These are phyloP conservation scores for Prunus davidiana DNA, from an alignment of 306 rosid genomes.

Conservation along the genomic window DNA sequence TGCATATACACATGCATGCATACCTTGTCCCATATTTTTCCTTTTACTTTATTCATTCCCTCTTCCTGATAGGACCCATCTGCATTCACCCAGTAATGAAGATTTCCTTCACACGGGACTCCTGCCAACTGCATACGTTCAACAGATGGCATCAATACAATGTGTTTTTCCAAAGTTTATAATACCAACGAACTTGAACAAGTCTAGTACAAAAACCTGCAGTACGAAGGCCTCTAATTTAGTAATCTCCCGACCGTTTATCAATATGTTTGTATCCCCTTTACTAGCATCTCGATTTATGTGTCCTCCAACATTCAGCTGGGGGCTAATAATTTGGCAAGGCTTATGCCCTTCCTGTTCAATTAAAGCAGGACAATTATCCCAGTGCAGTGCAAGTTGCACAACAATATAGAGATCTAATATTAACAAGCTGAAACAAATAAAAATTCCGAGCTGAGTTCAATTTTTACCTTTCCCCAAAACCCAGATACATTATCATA, in stretches of 20 bases:
- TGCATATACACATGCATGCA: conserved; percentile 11
- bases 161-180: neutral
- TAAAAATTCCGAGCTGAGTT: conserved; percentile 1
- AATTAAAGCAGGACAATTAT: conserved; percentile 22
- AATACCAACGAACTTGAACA: neutral
- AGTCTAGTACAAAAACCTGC: conserved; percentile 36
- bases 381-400: conserved; percentile 11
- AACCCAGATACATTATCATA: conserved; percentile 73
- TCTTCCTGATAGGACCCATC: conserved; percentile 80
- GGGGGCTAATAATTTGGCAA: conserved; percentile 58
- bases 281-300: conserved; percentile 48
- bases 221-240: conserved; percentile 52
- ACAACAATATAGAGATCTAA: neutral
- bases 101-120: conserved; percentile 68
- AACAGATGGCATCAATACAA: conserved; percentile 16
- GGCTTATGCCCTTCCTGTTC: conserved; percentile 65
- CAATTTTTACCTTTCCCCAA: conserved; percentile 75
- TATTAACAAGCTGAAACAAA: neutral
- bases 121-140: conserved; percentile 49
- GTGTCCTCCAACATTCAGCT: conserved; percentile 49
- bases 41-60: conserved; percentile 61
- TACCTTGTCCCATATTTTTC: conserved; percentile 74
- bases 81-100: conserved; percentile 60
- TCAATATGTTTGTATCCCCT: conserved; percentile 58
- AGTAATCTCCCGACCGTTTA: conserved; percentile 61